phyloP scores from a whole-genome alignment of 2,329 filamentous ascomycete genomes.

The Verruconis gallopava region DNA sequence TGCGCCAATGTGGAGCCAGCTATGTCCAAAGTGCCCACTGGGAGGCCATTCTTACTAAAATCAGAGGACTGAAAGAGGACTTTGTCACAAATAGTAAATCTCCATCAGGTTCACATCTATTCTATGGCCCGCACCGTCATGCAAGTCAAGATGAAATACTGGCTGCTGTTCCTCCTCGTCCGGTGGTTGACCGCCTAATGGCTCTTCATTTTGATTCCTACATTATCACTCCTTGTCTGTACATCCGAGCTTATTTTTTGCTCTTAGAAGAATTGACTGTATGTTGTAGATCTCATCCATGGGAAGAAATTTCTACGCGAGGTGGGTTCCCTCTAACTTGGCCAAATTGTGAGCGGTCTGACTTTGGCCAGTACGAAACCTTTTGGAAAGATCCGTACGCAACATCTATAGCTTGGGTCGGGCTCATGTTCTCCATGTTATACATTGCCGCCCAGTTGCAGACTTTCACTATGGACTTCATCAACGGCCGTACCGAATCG shows the following conservation, averaged over 20 bases:
- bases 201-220: constrained; percentile 17
- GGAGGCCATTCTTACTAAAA: constrained; percentile 19
- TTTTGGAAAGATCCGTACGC: constrained; percentile 18
- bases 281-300: constrained; percentile 18
- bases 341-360: constrained; percentile 14
- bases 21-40: constrained; percentile 22
- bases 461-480: constrained; percentile 16
- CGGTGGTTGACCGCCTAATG: constrained; percentile 18
- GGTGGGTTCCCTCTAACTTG: constrained; percentile 14
- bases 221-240: constrained; percentile 16
- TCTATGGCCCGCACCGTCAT: constrained; percentile 17
- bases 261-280: constrained; percentile 14
- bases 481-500: constrained; percentile 15
- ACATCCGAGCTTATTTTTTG: constrained; percentile 14
- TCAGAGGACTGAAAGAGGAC: constrained; percentile 17
- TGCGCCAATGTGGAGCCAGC: constrained; percentile 17
- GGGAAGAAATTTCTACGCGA: constrained; percentile 18
- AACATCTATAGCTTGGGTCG: constrained; percentile 16
- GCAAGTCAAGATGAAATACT: constrained; percentile 20
- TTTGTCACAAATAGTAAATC: constrained; percentile 14
- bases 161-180: constrained; percentile 17
- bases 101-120: constrained; percentile 15
- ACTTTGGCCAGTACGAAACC: constrained; percentile 18
- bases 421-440: constrained; percentile 16
- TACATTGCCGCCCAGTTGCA: constrained; percentile 17